Base-by-base conservation (phyloP, 768 basidiomycete genomes). In the Leccinellum luteum region DNA sequence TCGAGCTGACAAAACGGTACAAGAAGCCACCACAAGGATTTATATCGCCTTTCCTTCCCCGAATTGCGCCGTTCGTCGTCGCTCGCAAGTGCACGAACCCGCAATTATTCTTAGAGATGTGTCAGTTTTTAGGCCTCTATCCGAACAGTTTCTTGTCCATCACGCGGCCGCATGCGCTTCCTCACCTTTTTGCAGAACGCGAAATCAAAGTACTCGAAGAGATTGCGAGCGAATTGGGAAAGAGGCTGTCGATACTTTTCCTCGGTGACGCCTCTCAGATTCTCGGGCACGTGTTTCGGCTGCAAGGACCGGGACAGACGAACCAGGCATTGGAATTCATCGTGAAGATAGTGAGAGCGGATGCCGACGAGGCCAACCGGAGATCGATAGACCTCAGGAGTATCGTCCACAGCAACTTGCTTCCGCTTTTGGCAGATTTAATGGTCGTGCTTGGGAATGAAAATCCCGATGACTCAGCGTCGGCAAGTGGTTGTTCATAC, bases 371-470 rank as follows among this genome's bases (percentile, higher is more conserved):
- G 13, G 54, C 27, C 23, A 63, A 69, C 19, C 57, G 64, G 35
- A 77, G 80, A 45, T 56, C 62, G 27, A 75, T 79, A 35, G 71
- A 74, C 35, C 66, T 82, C 12, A 74, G 75, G 51, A 79, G 76
- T 52, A 72, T 89, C 64, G 80, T 94, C 45, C 83, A 82, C 48
- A 86, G 85, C 58, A 87, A 83, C 58, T 73, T 87, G 30, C 80
- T 91, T 1, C 80, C 85, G 4, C 74, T 96, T 27, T 76, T 96
- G 13, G 84, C 86, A 6, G 84, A 87, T 58, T 74, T 98, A 23
- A 86, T 94, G 19, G 79, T 93, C 34, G 80, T 81, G 12, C 76
- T 97, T 66, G 95, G 94, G 3, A 84, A 94, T 61, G 82, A 86
- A 52, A 80, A 85, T 51, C 65, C 69, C 0, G 72, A 70, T 4